Evolutionary conservation across 306 rosid genomes (phyloP).

Genomic region (Lathyrus aphaca): DNA sequence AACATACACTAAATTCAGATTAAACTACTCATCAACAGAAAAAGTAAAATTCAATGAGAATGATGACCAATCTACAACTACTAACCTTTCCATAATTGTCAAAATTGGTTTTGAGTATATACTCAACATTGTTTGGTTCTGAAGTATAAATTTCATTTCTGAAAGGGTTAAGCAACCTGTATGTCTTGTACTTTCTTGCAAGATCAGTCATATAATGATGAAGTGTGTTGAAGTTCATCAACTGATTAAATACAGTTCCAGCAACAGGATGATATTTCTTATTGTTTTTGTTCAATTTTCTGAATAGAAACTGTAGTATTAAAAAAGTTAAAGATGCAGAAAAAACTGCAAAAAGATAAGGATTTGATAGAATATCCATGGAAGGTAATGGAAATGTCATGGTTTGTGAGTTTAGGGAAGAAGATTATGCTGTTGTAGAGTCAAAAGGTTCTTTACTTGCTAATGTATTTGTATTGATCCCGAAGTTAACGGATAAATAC

Average conservation of each 20-base stretch:
- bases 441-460: neutral
- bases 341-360: conserved; percentile 37
- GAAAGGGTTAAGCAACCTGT: conserved; percentile 61
- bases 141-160: conserved; percentile 75
- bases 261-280: conserved; percentile 72
- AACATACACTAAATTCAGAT: too few species aligned
- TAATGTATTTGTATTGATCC: neutral
- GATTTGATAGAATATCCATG: conserved; percentile 51
- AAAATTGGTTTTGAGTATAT: conserved; percentile 80
- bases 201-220: conserved; percentile 86
- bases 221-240: conserved; percentile 66
- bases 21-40: too few species aligned
- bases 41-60: neutral
- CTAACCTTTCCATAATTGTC: conserved; percentile 82
- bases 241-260: conserved; percentile 69
- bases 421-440: neutral
- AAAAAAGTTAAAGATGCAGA: conserved; percentile 43
- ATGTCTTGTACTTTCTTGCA: conserved; percentile 69
- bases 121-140: conserved; percentile 75
- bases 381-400: neutral
- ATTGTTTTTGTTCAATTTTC: conserved; percentile 37
- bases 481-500: too few species aligned
- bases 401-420: neutral
- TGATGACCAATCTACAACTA: neutral
- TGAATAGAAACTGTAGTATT: conserved; percentile 26